Base-by-base conservation (phyloP, 192 early-diverging fungal genomes). In the Coemansia sp. region DNA sequence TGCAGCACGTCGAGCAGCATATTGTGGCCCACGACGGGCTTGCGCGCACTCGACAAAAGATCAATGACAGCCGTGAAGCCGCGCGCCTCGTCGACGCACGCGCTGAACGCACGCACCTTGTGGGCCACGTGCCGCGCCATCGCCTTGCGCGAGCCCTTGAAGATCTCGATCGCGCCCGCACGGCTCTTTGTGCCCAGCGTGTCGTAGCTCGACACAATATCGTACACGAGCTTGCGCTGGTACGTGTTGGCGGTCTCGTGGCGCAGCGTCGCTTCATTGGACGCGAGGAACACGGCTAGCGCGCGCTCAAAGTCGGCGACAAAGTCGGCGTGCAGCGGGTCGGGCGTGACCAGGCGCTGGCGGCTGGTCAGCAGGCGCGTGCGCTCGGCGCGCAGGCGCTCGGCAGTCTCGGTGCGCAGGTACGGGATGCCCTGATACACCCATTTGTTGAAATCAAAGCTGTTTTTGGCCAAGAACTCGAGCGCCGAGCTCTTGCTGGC, bases 391-490 rank as follows among this genome's bases (percentile, higher is more conserved):
- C 58, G 32, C 19, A 75, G 43, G 9, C 62, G 62, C 19, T 54
- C 33, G 0, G 66, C 62, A 14, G 68, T 58, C 11, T 61, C 66
- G 0, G 49, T 14, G n/a, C 62, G 63, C 66, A 77, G 63, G 56
- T 85, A 93, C 0, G 91, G 88, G 22, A 94, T 86, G n/a, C 93
- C 92, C 56, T 84, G 64, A 14, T 71, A 69, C 31, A 94, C 86
- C 81, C 91, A 90, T 54, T 93, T 92, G 78, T 95, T 94, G 40
- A 98, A 95, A 59, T 96, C 91, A 73, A 98, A 96, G 2, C 83
- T 77, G 71, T 88, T 88, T 5, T 81, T 67, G 6, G 73, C 51
- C 28, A 98, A 73, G 64, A 98, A 98, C 44, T 86, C 82, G 22
- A 98, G 64, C 24, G 81, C 80, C 16, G 77, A 71, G 45, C 77